Percentiles rank a stretch among this genome's conserved stretches.
Evolutionary conservation across 352 stramenopile genomes (phyloP).

Genomic region (Paralagenidium karlingii): DNA sequence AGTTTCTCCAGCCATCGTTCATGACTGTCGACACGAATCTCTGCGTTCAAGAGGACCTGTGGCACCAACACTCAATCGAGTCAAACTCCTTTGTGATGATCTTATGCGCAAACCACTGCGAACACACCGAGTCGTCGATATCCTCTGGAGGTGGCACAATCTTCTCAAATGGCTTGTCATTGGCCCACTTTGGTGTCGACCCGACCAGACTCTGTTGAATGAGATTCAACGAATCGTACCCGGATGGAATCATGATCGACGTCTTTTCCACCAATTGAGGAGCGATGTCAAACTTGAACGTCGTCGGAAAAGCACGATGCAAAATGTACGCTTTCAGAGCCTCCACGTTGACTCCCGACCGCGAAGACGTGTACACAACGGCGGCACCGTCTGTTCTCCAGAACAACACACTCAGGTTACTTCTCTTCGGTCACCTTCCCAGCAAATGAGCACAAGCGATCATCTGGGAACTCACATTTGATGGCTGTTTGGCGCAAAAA

Average conservation of each 20-base stretch:
- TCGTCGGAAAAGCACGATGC: conserved; percentile 44
- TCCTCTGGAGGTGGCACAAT: conserved; percentile 40
- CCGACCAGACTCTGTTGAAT: conserved; percentile 67
- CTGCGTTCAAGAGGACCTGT: no score
- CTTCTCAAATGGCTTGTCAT: conserved; percentile 69
- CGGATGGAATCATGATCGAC: conserved; percentile 59
- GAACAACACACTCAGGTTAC: not conserved
- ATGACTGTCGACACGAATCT: conserved; percentile 52
- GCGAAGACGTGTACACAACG: conserved; percentile 72
- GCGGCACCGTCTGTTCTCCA: conserved; percentile 42
- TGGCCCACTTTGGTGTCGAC: conserved; percentile 61
- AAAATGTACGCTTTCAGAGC: conserved; percentile 62
- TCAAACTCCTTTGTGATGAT: not conserved
- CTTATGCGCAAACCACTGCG: not conserved
- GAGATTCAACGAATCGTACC: conserved; percentile 66
- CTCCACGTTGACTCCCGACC: conserved; percentile 62
- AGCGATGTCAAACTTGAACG: conserved; percentile 54
- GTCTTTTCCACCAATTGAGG: conserved; percentile 64
- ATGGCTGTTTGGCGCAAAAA: conserved; percentile 66
- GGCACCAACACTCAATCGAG: not conserved
- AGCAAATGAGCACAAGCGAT: not conserved
- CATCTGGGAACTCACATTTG: conserved; percentile 32
- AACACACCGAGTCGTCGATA: conserved; percentile 2
- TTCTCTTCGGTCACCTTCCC: not conserved
- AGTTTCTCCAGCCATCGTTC: conserved; percentile 74